These are phyloP conservation scores for Dioscorea alata DNA, from an alignment of 106 monocot species.

Conservation along the genomic window DNA sequence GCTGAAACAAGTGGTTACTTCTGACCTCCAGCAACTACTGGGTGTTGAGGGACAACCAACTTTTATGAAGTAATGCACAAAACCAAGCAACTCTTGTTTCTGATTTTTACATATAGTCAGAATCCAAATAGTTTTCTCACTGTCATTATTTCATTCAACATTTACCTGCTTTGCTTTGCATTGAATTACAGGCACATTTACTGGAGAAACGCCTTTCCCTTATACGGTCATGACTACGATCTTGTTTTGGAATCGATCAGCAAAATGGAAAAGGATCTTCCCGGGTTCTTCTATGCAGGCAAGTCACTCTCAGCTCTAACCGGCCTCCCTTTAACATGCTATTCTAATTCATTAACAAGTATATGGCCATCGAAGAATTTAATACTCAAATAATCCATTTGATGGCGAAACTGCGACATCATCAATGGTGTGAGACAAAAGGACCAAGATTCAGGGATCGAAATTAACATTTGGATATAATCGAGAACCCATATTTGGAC, in stretches of 20 bases:
- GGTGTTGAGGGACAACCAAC: constrained; percentile 73
- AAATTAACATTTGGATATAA: too few species aligned
- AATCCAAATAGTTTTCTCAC: background rate
- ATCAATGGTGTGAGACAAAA: too few species aligned
- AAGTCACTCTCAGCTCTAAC: constrained; percentile 14
- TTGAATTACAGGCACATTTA: constrained; percentile 67
- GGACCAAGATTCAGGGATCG: too few species aligned
- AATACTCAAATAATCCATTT: too few species aligned
- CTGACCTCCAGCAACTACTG: constrained; percentile 75
- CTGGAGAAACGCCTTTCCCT: constrained; percentile 95
- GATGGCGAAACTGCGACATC: too few species aligned
- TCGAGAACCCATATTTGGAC: too few species aligned
- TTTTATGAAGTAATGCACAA: constrained; percentile 63
- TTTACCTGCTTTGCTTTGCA: background rate
- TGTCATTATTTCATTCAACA: background rate
- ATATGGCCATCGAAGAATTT: too few species aligned
- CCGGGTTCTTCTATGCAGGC: constrained; percentile 98
- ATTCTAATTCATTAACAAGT: too few species aligned
- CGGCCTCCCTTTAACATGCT: too few species aligned
- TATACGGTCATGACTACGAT: constrained; percentile 72
- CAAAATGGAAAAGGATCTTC: constrained; percentile 80
- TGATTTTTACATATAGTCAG: background rate
- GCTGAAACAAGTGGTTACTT: constrained; percentile 68
- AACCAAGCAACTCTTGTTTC: background rate
- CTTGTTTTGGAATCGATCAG: constrained; percentile 80